Base-by-base conservation (phyloP, 116 monocot species). In the Papilionanthe hybrid region DNA sequence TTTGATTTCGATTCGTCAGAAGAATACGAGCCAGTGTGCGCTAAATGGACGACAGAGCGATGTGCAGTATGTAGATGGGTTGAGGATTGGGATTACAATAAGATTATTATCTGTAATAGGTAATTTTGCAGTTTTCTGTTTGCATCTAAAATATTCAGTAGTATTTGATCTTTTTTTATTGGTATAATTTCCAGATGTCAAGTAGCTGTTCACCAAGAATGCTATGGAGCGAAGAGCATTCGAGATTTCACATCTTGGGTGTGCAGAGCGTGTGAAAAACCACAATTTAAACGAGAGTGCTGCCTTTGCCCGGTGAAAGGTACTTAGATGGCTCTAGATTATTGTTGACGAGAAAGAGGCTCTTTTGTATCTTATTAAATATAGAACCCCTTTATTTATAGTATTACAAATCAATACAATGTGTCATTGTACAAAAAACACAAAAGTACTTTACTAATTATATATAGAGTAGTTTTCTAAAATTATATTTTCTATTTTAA, bases 171-270 rank as follows among this genome's bases (percentile, higher is more conserved):
- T 7, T 37, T 9, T 58, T 32, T 17, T 69, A 25, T 44, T 65
- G 30, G 7, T 65, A 18, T 80, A 20, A 74, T 81, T 78, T 83
- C 76, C 85, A 99, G 98, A 85, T 99, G 98, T 72, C 95, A 99
- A 91, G 90, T 99, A 86, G 94, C 98, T 76, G 98, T 99, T 11
- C 98, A 99, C 77, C 98, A 99, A 85, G 98, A 99, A 83, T 99
- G 98, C 88, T 94, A 94, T 84, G 98, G 98, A 81, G 98, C 93
- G 49, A 78, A 75, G 77, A 81, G 42, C 37, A 72, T 95, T 50
- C 84, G 69, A 25, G 87, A 99, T 84, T 87, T 99, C 75, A 94
- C 94, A 8, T 91, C 93, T 42, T 99, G 98, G 98, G 90, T 99
- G 73, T 99, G 98, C 83, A 88, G 93, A 83, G 90, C 98, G 71